Base-by-base conservation (phyloP, 129 eudicot genomes). In the Helichrysum umbraculigerum region DNA sequence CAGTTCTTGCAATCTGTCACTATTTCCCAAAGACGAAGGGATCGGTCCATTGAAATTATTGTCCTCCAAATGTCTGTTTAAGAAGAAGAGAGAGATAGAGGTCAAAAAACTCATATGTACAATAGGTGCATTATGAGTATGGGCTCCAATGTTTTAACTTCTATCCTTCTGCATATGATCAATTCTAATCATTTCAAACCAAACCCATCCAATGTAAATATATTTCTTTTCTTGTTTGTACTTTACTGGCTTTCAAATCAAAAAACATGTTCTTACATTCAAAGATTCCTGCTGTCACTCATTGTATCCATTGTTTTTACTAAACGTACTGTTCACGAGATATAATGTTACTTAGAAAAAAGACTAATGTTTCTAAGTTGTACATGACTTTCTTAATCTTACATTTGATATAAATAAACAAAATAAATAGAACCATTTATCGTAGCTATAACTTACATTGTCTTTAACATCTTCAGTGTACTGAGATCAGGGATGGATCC, bases 31-130 rank as follows among this genome's bases (percentile, higher is more conserved):
- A 60, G 97, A 91, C 28, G 91, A 78, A 10, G 94, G 91, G 16
- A 91, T 88, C 22, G 68, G 79, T 74, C 97, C 97, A 86, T 73
- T 65, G 17, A 91, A 82, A 22, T 76, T 76, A 61, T 91, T 92
- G 81, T 86, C 86, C 81, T 89, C 89, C 87, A 92, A 73, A 84
- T 89, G 98, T 81, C 98, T 89, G 91, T 72, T 64, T 63, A 62
- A 64, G 52, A 78, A 70, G 79, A 73, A 70, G 51, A 78, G 67
- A 20, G 7, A 39, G 6, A 66, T 35, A 35, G 15, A 66, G 7
- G 71, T 66, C 3, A 57, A 66, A 67, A 16, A 29, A 1, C 17
- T 35, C 32, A 9, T 39, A 22, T 67, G 72, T 67, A 67, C 54
- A n/a, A 37, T 37, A n/a, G 19, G 66, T 29, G 62, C 63, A 66